Base-by-base conservation (phyloP, 768 basidiomycete genomes). In the Pleurotus citrinopileatus region DNA sequence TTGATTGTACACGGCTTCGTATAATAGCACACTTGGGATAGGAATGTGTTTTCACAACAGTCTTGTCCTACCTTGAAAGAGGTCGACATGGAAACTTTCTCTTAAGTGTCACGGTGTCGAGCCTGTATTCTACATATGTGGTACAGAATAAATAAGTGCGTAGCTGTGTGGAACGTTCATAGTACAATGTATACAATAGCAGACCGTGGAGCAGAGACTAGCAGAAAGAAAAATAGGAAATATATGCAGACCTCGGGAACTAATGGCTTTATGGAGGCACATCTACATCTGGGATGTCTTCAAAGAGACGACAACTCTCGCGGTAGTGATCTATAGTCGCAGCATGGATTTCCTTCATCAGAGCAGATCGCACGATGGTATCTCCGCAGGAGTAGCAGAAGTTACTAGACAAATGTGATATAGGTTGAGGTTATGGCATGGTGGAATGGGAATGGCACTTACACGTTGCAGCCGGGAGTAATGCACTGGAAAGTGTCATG, bases 391-490 rank as follows among this genome's bases (percentile, higher is more conserved):
- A 22, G 32, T 59, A 59, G 27, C 58, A 59, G 36, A 59, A 59
- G 43, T 55, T 52, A 10, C 58, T 59, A 26, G 20, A 51, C 26
- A 29, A 13, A 17, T 8, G 32, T 29, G 38, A 46, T 3, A 50
- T 22, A 27, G 22, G 23, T 19, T 2, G 19, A 15, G 19, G 13
- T n/a, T 28, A 25, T 29, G 13, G 48, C 7, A 25, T 10, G 28
- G 25, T 25, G n/a, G 26, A 19, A 2, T 22, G 12, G 26, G 17
- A 3, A 19, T 27, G 27, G 15, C 17, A 58, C 71, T 62, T 47
- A 71, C 58, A 76, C 74, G 57, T 83, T 82, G 63, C 83, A 84
- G n/a, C 76, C 80, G 1, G 81, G 80, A 1, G 79, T 68, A 34
- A 75, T 73, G 58, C 80, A 83, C 82, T 83, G 53, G 23, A 52